Base-by-base conservation (phyloP, 331 rosid genomes). In the Prunus yedoensis region DNA sequence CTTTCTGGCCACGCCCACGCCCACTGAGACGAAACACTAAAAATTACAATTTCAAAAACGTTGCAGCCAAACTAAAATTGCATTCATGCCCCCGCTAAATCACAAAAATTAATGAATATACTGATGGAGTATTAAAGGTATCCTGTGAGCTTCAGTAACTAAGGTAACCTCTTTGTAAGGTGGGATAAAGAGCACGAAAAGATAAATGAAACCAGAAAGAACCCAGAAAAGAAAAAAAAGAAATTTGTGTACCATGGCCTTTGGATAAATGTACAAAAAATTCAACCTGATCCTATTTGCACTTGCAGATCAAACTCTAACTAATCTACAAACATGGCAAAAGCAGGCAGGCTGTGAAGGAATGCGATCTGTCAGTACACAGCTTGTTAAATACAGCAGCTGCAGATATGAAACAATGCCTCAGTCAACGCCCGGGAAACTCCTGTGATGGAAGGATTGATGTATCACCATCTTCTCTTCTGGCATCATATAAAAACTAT, bases 331-430 rank as follows among this genome's bases (percentile, higher is more conserved):
- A 60, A 70, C 74, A 65, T 15, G 62, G 10, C 63, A 66, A 75
- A 75, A 75, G 86, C 84, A 84, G 83, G 85, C 81, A 71, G 66
- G 66, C 7, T 16, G 85, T 70, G 78, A 84, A 82, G 83, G 81
- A 83, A 74, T 51, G 70, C 74, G 87, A 65, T 76, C 78, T 56
- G 80, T 68, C 88, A 60, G 71, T 59, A 38, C 78, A 69, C 82
- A 85, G 87, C 89, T 82, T 66, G 89, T 81, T 83, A 74, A 80
- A 88, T 76, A 69, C 88, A 82, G 85, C 78, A 81, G 89, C 90
- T 85, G 85, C 80, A 77, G 81, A 70, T 70, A 47, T 47, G 27
- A 78, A 88, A 83, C 87, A 86, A 79, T 78, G 82, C 82, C 82
- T 79, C 77, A 72, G 86, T 80, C 91, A 76, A 72, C 59, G 71